Conservation (phyloP, 148 eudicot species). For the Rheum nobile region DNA sequence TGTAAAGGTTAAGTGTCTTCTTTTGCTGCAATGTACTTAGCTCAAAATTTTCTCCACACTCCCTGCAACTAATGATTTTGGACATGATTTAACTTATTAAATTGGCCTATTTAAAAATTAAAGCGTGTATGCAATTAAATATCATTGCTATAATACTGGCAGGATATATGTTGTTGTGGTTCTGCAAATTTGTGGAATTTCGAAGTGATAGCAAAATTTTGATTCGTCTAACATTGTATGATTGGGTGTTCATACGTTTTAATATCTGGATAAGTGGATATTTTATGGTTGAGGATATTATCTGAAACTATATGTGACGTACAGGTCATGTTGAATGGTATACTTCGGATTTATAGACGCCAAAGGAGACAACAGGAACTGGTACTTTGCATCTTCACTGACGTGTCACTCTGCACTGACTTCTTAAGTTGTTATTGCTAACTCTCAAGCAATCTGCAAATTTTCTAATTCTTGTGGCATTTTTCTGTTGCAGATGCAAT, state of each 20-base stretch:
- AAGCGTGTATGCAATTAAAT: background rate
- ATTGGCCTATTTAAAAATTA: background rate
- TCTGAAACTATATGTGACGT: conserved; percentile 3
- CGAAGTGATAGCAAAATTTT: background rate
- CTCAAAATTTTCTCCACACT: background rate
- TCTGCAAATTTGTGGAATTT: background rate
- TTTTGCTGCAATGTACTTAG: background rate
- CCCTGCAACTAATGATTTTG: background rate
- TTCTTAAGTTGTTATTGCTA: background rate
- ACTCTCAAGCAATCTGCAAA: background rate
- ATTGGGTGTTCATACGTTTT: background rate
- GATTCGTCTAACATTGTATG: background rate
- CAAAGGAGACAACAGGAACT: conserved; percentile 91
- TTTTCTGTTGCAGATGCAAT: conserved; percentile 62
- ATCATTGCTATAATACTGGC: background rate
- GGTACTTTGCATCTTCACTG: conserved; percentile 33
- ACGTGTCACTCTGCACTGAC: background rate
- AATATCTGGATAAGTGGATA: background rate
- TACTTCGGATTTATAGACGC: conserved; percentile 88
- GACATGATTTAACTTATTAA: background rate
- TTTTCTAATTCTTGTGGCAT: conserved; percentile 4
- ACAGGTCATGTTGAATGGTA: conserved; percentile 80
- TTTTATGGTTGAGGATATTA: background rate
- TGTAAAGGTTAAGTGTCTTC: background rate
- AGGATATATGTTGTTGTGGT: background rate